Percentiles rank a stretch among this genome's conserved stretches.
These are phyloP conservation scores for Beta vulgaris DNA, from an alignment of 148 eudicot species.

Conservation along the genomic window DNA sequence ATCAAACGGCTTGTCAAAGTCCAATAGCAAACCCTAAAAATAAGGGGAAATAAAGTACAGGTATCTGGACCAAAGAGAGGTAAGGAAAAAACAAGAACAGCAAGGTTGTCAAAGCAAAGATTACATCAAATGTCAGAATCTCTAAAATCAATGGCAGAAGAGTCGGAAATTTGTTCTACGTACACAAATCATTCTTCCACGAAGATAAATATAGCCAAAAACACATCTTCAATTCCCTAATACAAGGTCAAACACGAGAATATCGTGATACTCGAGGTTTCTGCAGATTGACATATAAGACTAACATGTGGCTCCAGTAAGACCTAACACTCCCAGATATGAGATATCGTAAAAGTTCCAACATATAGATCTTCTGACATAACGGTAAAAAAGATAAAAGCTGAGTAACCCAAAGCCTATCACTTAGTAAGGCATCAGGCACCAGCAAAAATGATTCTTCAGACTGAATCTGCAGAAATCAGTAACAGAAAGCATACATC, in stretches of 20 bases:
- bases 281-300: not conserved
- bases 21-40: constrained; percentile 6
- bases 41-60: not conserved
- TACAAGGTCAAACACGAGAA: not conserved
- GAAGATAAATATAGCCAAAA: not conserved
- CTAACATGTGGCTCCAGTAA: not conserved
- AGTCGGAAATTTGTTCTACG: too few species aligned
- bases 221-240: not conserved
- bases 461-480: not conserved
- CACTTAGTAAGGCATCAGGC: not conserved
- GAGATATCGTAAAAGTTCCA: too few species aligned
- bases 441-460: not conserved
- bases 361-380: too few species aligned
- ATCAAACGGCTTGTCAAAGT: not conserved
- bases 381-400: not conserved
- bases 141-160: not conserved
- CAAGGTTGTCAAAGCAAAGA: not conserved
- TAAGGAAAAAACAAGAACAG: not conserved
- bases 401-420: not conserved
- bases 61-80: not conserved
- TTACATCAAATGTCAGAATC: constrained; percentile 10
- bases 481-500: not conserved
- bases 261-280: not conserved
- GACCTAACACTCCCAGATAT: not conserved
- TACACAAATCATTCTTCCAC: too few species aligned